Evolutionary conservation across 2,329 filamentous ascomycete genomes (phyloP).

Genomic region (Lasiodiplodia citricola): DNA sequence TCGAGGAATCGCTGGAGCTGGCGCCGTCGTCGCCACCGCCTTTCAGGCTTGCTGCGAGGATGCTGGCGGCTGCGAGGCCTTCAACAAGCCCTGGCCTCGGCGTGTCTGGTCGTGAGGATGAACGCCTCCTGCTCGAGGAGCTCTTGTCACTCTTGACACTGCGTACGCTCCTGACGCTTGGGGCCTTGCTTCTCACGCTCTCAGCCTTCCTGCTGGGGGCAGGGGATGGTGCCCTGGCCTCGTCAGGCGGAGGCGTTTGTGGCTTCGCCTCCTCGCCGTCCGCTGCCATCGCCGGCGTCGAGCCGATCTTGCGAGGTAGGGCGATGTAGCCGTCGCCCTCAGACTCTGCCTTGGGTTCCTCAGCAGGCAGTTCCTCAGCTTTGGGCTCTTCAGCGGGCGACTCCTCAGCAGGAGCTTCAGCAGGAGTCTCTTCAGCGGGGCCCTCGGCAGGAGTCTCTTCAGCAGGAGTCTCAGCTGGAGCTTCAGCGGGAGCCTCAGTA

Average conservation of each 20-base stretch:
- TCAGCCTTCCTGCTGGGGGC: conserved; percentile 18
- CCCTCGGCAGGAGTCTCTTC: background rate
- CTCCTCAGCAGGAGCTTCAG: conserved; percentile 1
- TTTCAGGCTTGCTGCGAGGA: background rate
- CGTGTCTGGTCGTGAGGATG: conserved; percentile 10
- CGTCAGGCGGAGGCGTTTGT: background rate
- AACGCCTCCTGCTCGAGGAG: background rate
- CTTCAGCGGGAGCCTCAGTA: background rate
- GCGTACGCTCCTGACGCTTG: conserved; percentile 12
- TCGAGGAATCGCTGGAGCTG: background rate
- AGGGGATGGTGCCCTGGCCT: conserved; percentile 9
- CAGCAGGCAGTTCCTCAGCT: background rate
- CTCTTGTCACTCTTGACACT: conserved; percentile 22
- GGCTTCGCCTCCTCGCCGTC: background rate
- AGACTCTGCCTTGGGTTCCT: background rate
- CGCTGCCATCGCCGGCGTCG: background rate
- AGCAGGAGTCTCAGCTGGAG: background rate
- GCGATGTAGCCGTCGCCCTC: conserved; percentile 16
- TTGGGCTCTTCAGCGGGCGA: background rate
- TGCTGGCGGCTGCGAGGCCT: conserved; percentile 3
- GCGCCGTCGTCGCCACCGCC: background rate
- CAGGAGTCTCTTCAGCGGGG: background rate
- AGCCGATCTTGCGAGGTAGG: conserved; percentile 13
- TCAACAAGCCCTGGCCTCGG: background rate
- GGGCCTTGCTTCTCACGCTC: conserved; percentile 15